These are phyloP conservation scores for Fusarium anguioides DNA, from an alignment of 2,329 filamentous ascomycete species.

Conservation along the genomic window DNA sequence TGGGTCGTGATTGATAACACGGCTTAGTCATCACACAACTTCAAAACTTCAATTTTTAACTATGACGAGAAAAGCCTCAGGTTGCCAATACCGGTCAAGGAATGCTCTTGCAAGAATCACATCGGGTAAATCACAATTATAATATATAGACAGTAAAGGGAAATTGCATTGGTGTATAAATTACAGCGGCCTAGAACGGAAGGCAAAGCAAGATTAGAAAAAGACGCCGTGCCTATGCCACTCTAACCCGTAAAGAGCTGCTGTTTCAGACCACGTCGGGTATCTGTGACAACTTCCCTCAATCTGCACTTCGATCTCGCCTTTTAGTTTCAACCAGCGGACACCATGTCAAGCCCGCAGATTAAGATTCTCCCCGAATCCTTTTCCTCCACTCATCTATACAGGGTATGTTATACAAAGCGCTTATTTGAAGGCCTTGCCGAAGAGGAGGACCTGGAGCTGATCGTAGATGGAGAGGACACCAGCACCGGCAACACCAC, in stretches of 20 bases:
- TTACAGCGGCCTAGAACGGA: slow-evolving; percentile 69
- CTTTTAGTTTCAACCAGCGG: slow-evolving; percentile 58
- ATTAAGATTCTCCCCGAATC: slow-evolving; percentile 46
- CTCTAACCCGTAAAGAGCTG: slow-evolving; percentile 60
- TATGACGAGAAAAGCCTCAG: neutral
- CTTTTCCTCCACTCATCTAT: slow-evolving; percentile 55
- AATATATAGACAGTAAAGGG: slow-evolving; percentile 50
- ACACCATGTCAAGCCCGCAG: slow-evolving; percentile 53
- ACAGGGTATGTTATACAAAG: slow-evolving; percentile 51
- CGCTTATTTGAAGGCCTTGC: slow-evolving; percentile 94
- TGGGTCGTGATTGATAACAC: neutral
- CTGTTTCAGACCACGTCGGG: slow-evolving; percentile 54
- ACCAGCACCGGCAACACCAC: slow-evolving; percentile 99
- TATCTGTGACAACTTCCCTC: slow-evolving; percentile 57
- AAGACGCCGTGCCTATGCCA: slow-evolving; percentile 62
- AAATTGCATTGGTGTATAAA: slow-evolving; percentile 71
- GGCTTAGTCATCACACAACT: slow-evolving; percentile 25
- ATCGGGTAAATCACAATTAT: neutral
- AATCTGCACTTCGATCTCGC: slow-evolving; percentile 58
- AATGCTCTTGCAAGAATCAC: neutral
- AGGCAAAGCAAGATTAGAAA: slow-evolving; percentile 57
- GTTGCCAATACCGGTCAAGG: neutral
- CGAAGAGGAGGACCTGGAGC: slow-evolving; percentile 99
- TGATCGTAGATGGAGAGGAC: slow-evolving; percentile 99
- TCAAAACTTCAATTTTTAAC: neutral